Evolutionary conservation across 2,329 filamentous ascomycete genomes (phyloP), one percentile per base, ranked within the genome.

Genomic region (Colletotrichum orchidophilum): DNA sequence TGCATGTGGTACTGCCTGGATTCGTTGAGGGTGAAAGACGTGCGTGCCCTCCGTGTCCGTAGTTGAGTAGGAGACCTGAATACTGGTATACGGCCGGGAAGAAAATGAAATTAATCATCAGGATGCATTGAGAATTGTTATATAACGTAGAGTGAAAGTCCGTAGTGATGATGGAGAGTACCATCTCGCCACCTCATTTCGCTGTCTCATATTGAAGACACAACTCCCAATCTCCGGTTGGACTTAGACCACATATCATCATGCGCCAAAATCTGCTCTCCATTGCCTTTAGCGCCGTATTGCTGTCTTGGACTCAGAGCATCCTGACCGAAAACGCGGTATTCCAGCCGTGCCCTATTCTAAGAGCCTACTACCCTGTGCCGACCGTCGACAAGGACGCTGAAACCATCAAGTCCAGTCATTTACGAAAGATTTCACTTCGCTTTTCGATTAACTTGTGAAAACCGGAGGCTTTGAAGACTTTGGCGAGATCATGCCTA

Each of bases 401-500:
- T 1, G 58, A 70, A 15, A 58, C 27, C 7, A 21, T 71, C 31
- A 53, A 71, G 31, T 33, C 59, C 5, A 71, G 31, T 33, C 59
- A 5, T 60, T 76, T n/a, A 39, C 65, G 1, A 66, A 75, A 21
- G 55, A 71, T 3, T 75, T 78, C 24, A 72, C 73, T 1, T 49
- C 42, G 9, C 31, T 73, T 1, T 77, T 78, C 57, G 71, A 75
- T 35, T 31, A 72, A 6, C 70, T 77, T 8, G 63, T 77, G 27
- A n/a, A 65, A 18, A 60, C 64, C 5, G 70, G 75, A 24, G 70
- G 67, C 21, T 74, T 72, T 46, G 68, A 75, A 8, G 71, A 74
- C 49, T 78, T 74, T 35, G 76, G 76, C 24, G 39, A 54, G n/a
- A 75, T 78, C 57, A 75, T 71, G 2, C 60, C 76, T 1, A 77